Evolutionary conservation across 2,329 filamentous ascomycete genomes (phyloP), one percentile per base, ranked within the genome.

Genomic region (Ascochyta clinopodiicola): DNA sequence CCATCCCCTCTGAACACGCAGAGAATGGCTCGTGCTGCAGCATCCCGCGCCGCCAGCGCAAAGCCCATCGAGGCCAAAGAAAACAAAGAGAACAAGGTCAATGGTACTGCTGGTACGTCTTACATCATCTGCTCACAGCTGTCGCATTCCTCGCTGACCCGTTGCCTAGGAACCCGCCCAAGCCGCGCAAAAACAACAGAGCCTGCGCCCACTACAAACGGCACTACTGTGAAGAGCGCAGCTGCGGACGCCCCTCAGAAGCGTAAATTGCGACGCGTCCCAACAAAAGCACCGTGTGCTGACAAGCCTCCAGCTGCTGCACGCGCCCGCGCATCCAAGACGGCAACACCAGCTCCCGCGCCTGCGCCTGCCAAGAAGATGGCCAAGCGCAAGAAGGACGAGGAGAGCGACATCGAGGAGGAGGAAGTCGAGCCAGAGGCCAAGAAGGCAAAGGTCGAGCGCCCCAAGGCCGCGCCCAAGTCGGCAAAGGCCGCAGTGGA

Each of bases 341-440:
- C 59, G 24, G 63, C 53, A 22, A 65, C 60, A 7, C 56, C 66
- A 29, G 58, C 53, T 0, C 49, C 42, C 8, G 60, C 44, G 38
- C 42, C 60, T n/a, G 56, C 54, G 32, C 52, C 59, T 12, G 48
- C 59, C 19, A 64, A 57, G 57, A 53, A 61, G 59, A 58, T 59
- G 48, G 59, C 53, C 8, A 74, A 73, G 63, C 69, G 68, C 59
- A 73, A 73, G 61, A 69, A 72, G 59, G 68, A 63, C 21, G 69
- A 66, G 13, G 63, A 64, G 40, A 64, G 56, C 50, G 66, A 68
- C 22, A 46, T 57, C 6, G 64, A 64, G 38, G 58, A 57, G 17
- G 56, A 59, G 22, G 32, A 50, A 19, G 57, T 59, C 15, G 61
- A 60, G 51, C 69, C 67, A 24, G 61, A 54, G 37, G 60, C 62